These are phyloP conservation scores for Alternaria metachromatica DNA, from an alignment of 2,329 filamentous ascomycete species.

Conservation along the genomic window DNA sequence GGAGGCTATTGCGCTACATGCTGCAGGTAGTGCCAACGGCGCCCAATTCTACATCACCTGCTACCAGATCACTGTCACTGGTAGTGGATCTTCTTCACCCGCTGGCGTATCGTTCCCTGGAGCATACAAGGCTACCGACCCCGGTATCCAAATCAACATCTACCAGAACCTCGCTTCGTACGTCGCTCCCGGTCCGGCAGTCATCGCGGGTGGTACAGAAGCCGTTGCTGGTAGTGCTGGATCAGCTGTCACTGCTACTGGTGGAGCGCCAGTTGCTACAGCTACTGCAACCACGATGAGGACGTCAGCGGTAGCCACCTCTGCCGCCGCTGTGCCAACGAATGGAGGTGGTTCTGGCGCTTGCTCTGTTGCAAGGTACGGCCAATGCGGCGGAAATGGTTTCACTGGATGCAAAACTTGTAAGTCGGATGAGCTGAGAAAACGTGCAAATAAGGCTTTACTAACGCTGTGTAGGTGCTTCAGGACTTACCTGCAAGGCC, in stretches of 20 bases:
- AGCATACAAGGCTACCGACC: conserved; percentile 64
- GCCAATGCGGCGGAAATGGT: conserved; percentile 42
- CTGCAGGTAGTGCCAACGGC: conserved; percentile 55
- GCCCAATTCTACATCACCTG: conserved; percentile 57
- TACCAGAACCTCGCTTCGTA: conserved; percentile 59
- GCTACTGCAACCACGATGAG: conserved; percentile 19
- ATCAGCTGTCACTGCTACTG: conserved; percentile 26
- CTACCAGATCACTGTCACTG: conserved; percentile 66
- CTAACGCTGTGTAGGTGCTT: conserved; percentile 6
- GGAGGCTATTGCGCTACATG: conserved; percentile 65
- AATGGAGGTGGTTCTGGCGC: conserved; percentile 17
- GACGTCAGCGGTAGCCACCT: conserved; percentile 10
- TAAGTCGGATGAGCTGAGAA: neutral
- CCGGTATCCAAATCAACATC: conserved; percentile 68
- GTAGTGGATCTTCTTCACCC: conserved; percentile 57
- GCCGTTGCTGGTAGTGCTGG: conserved; percentile 38
- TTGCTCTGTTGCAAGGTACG: conserved; percentile 30
- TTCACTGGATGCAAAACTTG: conserved; percentile 11
- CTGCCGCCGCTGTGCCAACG: conserved; percentile 20
- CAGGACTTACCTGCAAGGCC: conserved; percentile 7
- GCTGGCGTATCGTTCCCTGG: conserved; percentile 58
- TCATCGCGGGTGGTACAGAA: conserved; percentile 40
- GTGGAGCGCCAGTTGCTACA: conserved; percentile 19
- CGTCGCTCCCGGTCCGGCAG: conserved; percentile 59
- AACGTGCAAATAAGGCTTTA: neutral